Evolutionary conservation across 176 grass and related monocot species (phyloP), one percentile per base, ranked within the genome.

Genomic region (Rhipidocladum racemiflorum): DNA sequence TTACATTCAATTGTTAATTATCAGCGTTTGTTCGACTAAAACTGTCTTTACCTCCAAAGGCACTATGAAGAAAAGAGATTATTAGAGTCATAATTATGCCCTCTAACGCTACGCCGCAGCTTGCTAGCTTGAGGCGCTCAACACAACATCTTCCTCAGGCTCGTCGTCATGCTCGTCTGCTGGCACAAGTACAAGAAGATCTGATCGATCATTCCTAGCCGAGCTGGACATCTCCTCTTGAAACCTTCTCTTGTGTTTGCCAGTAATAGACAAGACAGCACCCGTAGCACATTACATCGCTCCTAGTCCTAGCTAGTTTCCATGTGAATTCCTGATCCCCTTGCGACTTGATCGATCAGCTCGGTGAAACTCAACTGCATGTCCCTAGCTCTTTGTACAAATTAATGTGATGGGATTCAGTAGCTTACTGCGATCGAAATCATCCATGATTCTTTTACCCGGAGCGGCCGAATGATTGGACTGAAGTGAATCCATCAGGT

Each of bases 171-270:
- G 91, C 80, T 90, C 49, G 54, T 92, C 40, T 87, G 87, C 69
- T 84, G 91, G 91, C 83, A 80, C 44, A 88, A 86, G 72, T 83
- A 88, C 80, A 84, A 72, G 23, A 86, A 83, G n/a, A 69, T 60
- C 62, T 86, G 65, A 88, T 4, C 3, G 7, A 30, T 43, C 27
- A 36, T 32, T 55, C 20, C 12, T 9, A 42, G 2, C 30, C 7
- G 6, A 9, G 7, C 54, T 7, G 1, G 9, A 4, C 15, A 7
- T 35, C 9, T 18, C 15, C 17, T 42, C 35, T 3, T 43, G 0
- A 9, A 59, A 38, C 1, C 25, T 32, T 27, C 4, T 39, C 5
- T 30, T 29, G 49, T 53, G 7, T 21, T 20, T 44, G 1, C 43
- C 3, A 44, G 43, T 12, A 44, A 44, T 44, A 44, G 43, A 44